Evolutionary conservation across 2,329 filamentous ascomycete genomes (phyloP).

Genomic region (Tolypocladium ovalisporum): DNA sequence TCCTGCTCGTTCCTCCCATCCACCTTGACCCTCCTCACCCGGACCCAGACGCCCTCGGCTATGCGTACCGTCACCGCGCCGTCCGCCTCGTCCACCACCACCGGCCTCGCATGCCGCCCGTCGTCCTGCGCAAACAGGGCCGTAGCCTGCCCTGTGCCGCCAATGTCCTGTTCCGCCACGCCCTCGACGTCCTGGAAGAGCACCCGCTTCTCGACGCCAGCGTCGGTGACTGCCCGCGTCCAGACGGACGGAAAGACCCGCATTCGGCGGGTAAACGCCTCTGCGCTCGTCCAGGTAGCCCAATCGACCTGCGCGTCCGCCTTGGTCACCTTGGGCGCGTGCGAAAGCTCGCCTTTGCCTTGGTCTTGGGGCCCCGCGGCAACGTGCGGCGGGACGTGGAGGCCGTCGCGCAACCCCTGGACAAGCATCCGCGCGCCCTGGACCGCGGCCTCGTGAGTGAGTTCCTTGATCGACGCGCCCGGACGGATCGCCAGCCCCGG

Average conservation of each 20-base stretch:
- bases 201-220: conserved; percentile 19
- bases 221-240: conserved; percentile 29
- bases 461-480: conserved; percentile 29
- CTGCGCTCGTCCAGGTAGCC: conserved; percentile 34
- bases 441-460: conserved; percentile 41
- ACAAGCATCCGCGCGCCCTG: conserved; percentile 64
- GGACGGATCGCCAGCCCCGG: conserved; percentile 44
- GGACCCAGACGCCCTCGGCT: conserved; percentile 10
- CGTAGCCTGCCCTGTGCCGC: neutral
- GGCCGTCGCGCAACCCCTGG: conserved; percentile 45
- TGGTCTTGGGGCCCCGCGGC: conserved; percentile 15
- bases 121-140: conserved; percentile 9
- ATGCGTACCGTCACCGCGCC: conserved; percentile 13
- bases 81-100: conserved; percentile 5
- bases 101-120: neutral
- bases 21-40: conserved; percentile 19
- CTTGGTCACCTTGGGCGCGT: conserved; percentile 65
- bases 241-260: conserved; percentile 57
- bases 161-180: conserved; percentile 5
- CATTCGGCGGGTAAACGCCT: conserved; percentile 42
- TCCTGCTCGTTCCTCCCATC: conserved; percentile 18
- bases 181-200: conserved; percentile 25
- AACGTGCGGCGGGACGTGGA: conserved; percentile 54
- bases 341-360: conserved; percentile 14
- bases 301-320: conserved; percentile 54